These are phyloP conservation scores for Umbelopsis vinacea DNA, from an alignment of 192 early-diverging fungal genomes.

Conservation along the genomic window DNA sequence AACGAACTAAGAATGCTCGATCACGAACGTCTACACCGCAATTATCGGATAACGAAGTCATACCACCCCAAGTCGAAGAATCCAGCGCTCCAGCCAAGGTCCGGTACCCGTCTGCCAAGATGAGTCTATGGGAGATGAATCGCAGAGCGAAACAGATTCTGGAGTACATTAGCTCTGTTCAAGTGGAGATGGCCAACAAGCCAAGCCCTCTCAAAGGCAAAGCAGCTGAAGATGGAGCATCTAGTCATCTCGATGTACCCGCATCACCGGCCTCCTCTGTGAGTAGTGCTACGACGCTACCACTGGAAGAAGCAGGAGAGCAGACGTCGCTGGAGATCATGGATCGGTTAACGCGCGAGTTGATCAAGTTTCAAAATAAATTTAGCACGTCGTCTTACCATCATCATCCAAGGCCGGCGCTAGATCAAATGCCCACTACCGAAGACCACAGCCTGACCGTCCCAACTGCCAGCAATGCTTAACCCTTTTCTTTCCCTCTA, in stretches of 20 bases:
- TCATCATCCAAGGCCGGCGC: neutral
- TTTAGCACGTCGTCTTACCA: conserved; percentile 34
- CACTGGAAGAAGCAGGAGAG: conserved; percentile 21
- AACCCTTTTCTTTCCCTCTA: too few species aligned
- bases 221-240: neutral
- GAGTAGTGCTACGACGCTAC: conserved; percentile 38
- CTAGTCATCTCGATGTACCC: neutral
- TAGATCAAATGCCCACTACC: neutral
- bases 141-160: conserved; percentile 65
- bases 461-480: neutral
- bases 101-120: conserved; percentile 54
- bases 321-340: conserved; percentile 51
- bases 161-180: conserved; percentile 54
- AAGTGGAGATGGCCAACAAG: conserved; percentile 33
- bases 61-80: conserved; percentile 7
- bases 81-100: conserved; percentile 51
- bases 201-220: neutral
- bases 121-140: conserved; percentile 66
- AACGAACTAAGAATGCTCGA: conserved; percentile 14
- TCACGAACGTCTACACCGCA: conserved; percentile 36
- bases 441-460: neutral
- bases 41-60: conserved; percentile 12
- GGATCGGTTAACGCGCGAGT: conserved; percentile 54
- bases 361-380: conserved; percentile 56
- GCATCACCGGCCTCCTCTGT: conserved; percentile 31